Evolutionary conservation across 129 eudicot species (phyloP), one percentile per base, ranked within the genome.

Genomic region (Flaveria sonorensis): DNA sequence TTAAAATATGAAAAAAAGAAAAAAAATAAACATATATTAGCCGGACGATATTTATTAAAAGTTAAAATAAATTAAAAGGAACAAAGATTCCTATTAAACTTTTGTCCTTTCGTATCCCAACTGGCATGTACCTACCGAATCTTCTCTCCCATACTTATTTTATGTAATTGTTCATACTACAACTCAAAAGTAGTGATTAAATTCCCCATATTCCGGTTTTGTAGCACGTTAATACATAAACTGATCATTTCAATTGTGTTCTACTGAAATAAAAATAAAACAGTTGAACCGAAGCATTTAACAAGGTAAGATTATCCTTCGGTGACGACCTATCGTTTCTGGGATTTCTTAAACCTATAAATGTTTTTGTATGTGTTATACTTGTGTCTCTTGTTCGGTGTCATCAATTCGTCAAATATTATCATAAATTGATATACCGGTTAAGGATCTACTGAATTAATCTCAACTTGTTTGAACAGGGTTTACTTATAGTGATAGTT

Each of bases 121-220:
- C 82, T 78, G 82, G 82, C 82, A 63, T 11, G 48, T 71, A 79
- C 77, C 82, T 70, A 70, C 71, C 82, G 67, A 77, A 77, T 69
- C 81, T 53, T 51, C 46, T 59, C 67, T 15, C 76, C 30, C 52
- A 10, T 69, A 23, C 23, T 7, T 40, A 3, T 70, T 68, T 8
- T 10, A 45, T 11, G 0, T 14, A 51, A 23, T 13, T 56, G 10
- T n/a, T 24, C 56, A 6, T 65, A 61, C 40, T 14, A 68, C 74
- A 65, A 66, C 81, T 52, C 81, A 66, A 66, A 76, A 28, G 65
- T 16, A 72, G 12, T 46, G 40, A 36, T 18, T 23, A 46, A 47
- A 56, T 73, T 43, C 24, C 18, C 7, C 59, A 23, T 74, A 10
- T 36, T 71, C 36, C 12, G 47, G 60, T 48, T 70, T 50, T 50